Percentiles rank a stretch among this genome's conserved stretches.
phyloP scores from a whole-genome alignment of 345 rosid genomes.

The Anacardium occidentale region DNA sequence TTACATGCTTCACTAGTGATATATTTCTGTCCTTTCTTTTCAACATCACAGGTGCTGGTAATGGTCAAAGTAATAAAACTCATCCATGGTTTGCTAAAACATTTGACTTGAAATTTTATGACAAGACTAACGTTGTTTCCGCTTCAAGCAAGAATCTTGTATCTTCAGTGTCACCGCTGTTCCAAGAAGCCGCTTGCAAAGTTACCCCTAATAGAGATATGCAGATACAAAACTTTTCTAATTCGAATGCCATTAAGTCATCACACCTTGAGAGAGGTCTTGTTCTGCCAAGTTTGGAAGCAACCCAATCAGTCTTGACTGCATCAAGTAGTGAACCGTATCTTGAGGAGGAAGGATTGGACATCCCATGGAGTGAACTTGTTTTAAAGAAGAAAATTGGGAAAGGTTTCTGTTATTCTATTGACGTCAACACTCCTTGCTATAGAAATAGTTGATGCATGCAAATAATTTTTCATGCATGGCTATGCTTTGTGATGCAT shows the following conservation, averaged over 20 bases:
- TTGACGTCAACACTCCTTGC: conserved; percentile 8
- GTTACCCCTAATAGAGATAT: conserved; percentile 17
- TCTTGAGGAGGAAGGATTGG: conserved; percentile 39
- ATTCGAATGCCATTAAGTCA: conserved; percentile 12
- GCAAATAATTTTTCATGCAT: not conserved
- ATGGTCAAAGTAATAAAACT: conserved; percentile 18
- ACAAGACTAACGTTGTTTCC: conserved; percentile 21
- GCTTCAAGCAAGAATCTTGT: conserved; percentile 23
- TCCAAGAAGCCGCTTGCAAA: conserved; percentile 8
- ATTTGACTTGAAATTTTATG: conserved; percentile 18
- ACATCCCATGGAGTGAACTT: conserved; percentile 53
- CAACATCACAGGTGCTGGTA: conserved; percentile 18
- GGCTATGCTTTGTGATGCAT: not conserved
- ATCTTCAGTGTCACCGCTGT: conserved; percentile 18
- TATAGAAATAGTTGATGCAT: not conserved
- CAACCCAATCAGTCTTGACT: conserved; percentile 12
- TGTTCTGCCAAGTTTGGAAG: conserved; percentile 19
- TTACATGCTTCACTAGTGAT: not conserved
- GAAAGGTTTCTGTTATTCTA: conserved; percentile 36
- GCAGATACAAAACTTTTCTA: conserved; percentile 16
- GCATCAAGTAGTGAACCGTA: conserved; percentile 25
- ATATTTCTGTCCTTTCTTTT: conserved; percentile 11
- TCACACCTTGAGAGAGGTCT: conserved; percentile 13
- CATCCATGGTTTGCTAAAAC: conserved; percentile 13
- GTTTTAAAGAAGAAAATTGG: conserved; percentile 48